Evolutionary conservation across 495 filamentous ascomycete genomes (phyloP), one percentile per base, ranked within the genome.

Genomic region (Aspergillus sparsus): DNA sequence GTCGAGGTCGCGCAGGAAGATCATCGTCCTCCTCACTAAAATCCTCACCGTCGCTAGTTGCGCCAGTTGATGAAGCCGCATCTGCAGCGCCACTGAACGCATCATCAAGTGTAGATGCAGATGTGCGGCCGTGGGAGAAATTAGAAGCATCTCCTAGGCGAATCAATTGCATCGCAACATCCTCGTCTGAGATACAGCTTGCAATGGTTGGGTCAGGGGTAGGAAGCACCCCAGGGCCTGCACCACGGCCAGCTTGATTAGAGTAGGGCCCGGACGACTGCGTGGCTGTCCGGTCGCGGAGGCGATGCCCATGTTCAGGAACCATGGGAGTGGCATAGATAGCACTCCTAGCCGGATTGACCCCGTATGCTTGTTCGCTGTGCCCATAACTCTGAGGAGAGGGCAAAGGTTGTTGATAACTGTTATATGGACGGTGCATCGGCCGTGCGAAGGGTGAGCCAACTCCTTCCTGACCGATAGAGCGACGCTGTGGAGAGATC

Each of bases 121-220:
- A 97, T 5, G 91, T 92, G 67, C 93, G 89, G 46, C 89, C 91
- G 64, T 92, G 87, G 12, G 92, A 93, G 63, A 92, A 87, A 66
- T 93, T 92, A 34, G 92, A 91, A 63, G 90, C 86, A 68, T 95
- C 91, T n/a, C 93, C 92, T 53, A 98, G 81, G 60, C 91, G 88
- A 84, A 98, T 97, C 63, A 98, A 81, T 71, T 97, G 93, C 69
- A 96, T 85, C 50, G 94, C 94, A 65, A 97, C 94, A 74, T 98
- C 95, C 70, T 98, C 94, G 70, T 98, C 94, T 4, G 93, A 98
- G 68, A 97, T 92, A 66, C 88, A 93, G 76, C 92, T 97, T 37
- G 89, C 89, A 60, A 96, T 88, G 12, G 95, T 98, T 10, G 93
- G 92, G 61, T 97, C 93, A 5, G 94, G 95, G 4, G 95, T 98